Evolutionary conservation across 371 early-diverging fungal genomes (phyloP).

Genomic region (Actinomortierella ambigua): DNA sequence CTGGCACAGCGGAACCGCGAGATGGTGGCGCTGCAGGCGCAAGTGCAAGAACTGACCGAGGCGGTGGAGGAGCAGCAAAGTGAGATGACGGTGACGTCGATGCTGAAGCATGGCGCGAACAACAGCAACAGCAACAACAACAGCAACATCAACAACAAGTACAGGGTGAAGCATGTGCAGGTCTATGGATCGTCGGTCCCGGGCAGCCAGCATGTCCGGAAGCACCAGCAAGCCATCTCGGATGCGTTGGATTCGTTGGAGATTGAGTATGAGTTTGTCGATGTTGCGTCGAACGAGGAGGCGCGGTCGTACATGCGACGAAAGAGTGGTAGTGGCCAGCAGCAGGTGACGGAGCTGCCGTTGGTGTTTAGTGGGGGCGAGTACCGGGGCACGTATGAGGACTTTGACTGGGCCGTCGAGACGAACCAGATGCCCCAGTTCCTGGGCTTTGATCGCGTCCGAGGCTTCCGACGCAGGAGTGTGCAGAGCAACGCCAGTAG

Average conservation of each 20-base stretch:
- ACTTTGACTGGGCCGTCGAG: conserved; percentile 44
- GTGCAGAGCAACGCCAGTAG: no score
- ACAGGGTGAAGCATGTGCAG: conserved; percentile 34
- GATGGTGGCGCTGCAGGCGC: conserved; percentile 21
- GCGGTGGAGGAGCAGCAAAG: conserved; percentile 13
- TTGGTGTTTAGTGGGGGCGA: conserved; percentile 37
- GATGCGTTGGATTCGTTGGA: conserved; percentile 25
- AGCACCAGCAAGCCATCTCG: conserved; percentile 13
- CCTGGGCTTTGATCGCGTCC: conserved; percentile 39
- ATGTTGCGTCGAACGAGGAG: conserved; percentile 22
- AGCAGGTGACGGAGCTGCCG: conserved; percentile 19
- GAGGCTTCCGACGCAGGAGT: conserved; percentile 9
- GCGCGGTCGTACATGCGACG: conserved; percentile 30
- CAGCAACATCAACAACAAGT: conserved; percentile 35
- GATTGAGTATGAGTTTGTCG: conserved; percentile 39
- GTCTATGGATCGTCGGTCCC: conserved; percentile 41
- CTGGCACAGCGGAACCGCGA: conserved; percentile 26
- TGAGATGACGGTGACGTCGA: no score
- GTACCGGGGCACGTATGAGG: conserved; percentile 32
- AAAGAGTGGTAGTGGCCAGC: conserved; percentile 34
- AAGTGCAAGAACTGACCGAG: conserved; percentile 26
- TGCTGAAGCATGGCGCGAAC: no score
- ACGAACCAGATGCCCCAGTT: conserved; percentile 36
- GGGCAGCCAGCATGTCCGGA: conserved; percentile 21
- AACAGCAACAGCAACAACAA: no score